Evolutionary conservation across 1,284 basidiomycete species (phyloP).

Genomic region (Macrocystidia cucumis): DNA sequence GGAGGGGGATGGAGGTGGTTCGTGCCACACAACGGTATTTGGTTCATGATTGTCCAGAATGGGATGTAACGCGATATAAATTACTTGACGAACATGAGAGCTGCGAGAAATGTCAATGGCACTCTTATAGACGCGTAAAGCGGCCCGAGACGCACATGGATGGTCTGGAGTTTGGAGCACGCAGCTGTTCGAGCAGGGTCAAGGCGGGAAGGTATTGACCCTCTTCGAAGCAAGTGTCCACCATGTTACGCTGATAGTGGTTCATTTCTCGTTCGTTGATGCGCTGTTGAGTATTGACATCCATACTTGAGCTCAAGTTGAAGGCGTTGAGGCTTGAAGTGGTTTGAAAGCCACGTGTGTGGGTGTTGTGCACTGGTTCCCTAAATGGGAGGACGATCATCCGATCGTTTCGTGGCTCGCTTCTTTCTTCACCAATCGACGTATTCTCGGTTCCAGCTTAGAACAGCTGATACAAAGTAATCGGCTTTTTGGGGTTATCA

Average conservation of each 20-base stretch:
- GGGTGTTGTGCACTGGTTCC: too few species aligned
- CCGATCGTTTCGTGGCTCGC: too few species aligned
- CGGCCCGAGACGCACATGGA: slow-evolving; percentile 34
- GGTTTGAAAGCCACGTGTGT: too few species aligned
- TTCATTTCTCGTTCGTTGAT: slow-evolving; percentile 43
- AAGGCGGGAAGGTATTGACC: slow-evolving; percentile 64
- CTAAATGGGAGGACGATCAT: too few species aligned
- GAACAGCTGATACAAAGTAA: too few species aligned
- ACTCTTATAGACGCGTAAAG: slow-evolving; percentile 6
- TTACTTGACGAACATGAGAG: slow-evolving; percentile 53
- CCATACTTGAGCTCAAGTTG: too few species aligned
- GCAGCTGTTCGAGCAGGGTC: slow-evolving; percentile 47
- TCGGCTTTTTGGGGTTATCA: too few species aligned
- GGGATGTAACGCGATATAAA: slow-evolving; percentile 62
- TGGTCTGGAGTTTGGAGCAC: slow-evolving; percentile 44
- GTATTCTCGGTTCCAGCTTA: too few species aligned
- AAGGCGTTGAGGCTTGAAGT: too few species aligned
- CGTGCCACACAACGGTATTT: slow-evolving; percentile 22
- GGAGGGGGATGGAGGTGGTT: slow-evolving; percentile 32
- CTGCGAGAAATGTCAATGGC: slow-evolving; percentile 5
- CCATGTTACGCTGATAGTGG: slow-evolving; percentile 44
- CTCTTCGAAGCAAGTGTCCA: slow-evolving; percentile 67
- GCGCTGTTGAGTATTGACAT: too few species aligned
- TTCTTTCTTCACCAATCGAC: too few species aligned
- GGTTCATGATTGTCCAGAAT: slow-evolving; percentile 22